Conservation (phyloP, 805 yeast species). For the Nakazawaea pomicola region DNA sequence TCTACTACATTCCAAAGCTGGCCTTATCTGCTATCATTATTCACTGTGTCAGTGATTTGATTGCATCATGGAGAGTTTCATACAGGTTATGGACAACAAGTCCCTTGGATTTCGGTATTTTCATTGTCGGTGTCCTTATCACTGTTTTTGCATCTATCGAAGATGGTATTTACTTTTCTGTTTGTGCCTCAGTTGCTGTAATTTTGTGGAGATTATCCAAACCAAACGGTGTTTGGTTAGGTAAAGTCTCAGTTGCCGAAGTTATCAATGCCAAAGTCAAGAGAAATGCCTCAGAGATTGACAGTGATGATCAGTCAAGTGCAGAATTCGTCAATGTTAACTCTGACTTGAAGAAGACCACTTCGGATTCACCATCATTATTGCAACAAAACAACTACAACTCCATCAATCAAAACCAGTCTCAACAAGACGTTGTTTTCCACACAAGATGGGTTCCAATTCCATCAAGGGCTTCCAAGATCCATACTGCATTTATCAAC, state of each 20-base stretch:
- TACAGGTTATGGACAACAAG: conserved; percentile 65
- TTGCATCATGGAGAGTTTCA: conserved; percentile 64
- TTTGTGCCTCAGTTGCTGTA: conserved; percentile 75
- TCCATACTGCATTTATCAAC: conserved; percentile 40
- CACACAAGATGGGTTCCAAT: conserved; percentile 71
- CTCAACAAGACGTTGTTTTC: conserved; percentile 29
- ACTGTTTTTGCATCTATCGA: conserved; percentile 80
- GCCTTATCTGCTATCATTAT: conserved; percentile 83
- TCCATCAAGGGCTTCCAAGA: conserved; percentile 26
- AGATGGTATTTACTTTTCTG: conserved; percentile 86
- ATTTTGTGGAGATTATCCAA: conserved; percentile 70
- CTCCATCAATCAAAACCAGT: neutral
- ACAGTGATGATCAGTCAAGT: conserved; percentile 16
- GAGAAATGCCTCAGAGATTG: too few species aligned
- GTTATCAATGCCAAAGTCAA: conserved; percentile 56
- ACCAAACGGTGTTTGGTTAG: conserved; percentile 81
- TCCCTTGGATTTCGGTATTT: conserved; percentile 72
- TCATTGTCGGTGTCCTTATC: conserved; percentile 65
- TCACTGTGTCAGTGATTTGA: conserved; percentile 86
- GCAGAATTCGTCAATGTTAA: conserved; percentile 5
- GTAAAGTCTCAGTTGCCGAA: conserved; percentile 68
- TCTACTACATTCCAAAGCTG: conserved; percentile 88
- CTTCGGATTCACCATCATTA: too few species aligned
- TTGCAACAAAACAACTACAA: neutral
- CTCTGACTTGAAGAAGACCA: too few species aligned